These are phyloP conservation scores for Adansonia grandidieri DNA, from an alignment of 441 rosid genomes.

Conservation along the genomic window DNA sequence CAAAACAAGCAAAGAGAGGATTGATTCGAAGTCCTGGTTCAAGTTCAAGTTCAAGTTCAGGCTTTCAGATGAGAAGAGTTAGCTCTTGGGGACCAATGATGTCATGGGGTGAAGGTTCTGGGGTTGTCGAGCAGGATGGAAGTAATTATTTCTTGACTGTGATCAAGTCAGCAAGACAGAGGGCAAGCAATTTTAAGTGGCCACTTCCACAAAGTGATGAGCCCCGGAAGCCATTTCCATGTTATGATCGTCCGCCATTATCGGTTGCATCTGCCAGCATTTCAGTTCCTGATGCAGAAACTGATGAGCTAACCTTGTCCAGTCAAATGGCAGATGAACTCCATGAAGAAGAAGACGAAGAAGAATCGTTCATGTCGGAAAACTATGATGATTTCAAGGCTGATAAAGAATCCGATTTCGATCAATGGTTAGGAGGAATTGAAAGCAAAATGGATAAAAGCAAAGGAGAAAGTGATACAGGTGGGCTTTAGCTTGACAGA, in stretches of 20 bases:
- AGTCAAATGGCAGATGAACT: conserved; percentile 47
- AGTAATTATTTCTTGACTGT: conserved; percentile 61
- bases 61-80: conserved; percentile 48
- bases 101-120: conserved; percentile 49
- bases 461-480: conserved; percentile 32
- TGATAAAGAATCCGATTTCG: conserved; percentile 72
- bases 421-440: conserved; percentile 76
- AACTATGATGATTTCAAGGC: conserved; percentile 72
- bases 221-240: conserved; percentile 27
- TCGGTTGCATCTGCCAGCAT: conserved; percentile 48
- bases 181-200: conserved; percentile 73
- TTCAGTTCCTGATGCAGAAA: conserved; percentile 43
- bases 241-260: conserved; percentile 31
- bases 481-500: not conserved
- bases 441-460: conserved; percentile 37
- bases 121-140: conserved; percentile 42
- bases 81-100: conserved; percentile 51
- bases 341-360: conserved; percentile 26
- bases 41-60: not conserved
- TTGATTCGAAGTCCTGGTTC: conserved; percentile 41
- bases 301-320: conserved; percentile 58
- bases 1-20: conserved; percentile 71
- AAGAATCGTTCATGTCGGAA: conserved; percentile 36
- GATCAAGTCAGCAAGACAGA: conserved; percentile 73
- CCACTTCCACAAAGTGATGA: conserved; percentile 47